phyloP scores from a whole-genome alignment of 176 grass and related monocot species.

The Lolium multiflorum region DNA sequence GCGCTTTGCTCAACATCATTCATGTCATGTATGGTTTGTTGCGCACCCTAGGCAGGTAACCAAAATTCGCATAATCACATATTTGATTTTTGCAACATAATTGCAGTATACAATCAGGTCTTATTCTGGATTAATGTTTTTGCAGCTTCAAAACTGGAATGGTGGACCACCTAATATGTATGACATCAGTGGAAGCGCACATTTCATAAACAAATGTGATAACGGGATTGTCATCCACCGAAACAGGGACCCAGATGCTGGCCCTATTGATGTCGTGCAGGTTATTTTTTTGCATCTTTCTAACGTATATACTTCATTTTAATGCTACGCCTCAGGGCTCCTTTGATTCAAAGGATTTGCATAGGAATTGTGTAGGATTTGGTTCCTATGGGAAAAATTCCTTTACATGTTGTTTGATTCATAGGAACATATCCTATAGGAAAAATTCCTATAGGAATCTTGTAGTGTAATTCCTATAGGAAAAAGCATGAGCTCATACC shows the following conservation, averaged over 20 bases:
- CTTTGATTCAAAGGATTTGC: too few relatives aligned
- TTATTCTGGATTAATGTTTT: slow-evolving; percentile 46
- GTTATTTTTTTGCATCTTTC: slow-evolving; percentile 44
- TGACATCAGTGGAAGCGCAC: slow-evolving; percentile 97
- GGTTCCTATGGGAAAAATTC: too few relatives aligned
- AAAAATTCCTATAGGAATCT: too few relatives aligned
- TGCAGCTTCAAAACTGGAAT: slow-evolving; percentile 87
- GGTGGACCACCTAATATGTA: slow-evolving; percentile 87
- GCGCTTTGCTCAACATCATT: slow-evolving; percentile 95
- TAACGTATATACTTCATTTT: background rate
- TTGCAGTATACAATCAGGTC: background rate
- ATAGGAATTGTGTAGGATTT: too few relatives aligned
- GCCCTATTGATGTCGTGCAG: slow-evolving; percentile 76
- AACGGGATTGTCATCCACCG: slow-evolving; percentile 96
- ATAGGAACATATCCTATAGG: too few relatives aligned
- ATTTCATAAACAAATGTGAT: slow-evolving; percentile 99
- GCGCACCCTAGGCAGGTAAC: slow-evolving; percentile 97
- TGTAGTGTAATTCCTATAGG: too few relatives aligned
- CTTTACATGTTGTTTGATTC: too few relatives aligned
- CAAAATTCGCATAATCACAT: slow-evolving; percentile 20
- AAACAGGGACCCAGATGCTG: slow-evolving; percentile 71
- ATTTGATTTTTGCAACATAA: slow-evolving; percentile 1
- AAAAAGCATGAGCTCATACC: too few relatives aligned
- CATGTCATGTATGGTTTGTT: slow-evolving; percentile 99
- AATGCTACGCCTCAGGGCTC: too few relatives aligned